Evolutionary conservation across 2,329 filamentous ascomycete genomes (phyloP), one percentile per base, ranked within the genome.

Genomic region (Aspergillus costaricaensis): DNA sequence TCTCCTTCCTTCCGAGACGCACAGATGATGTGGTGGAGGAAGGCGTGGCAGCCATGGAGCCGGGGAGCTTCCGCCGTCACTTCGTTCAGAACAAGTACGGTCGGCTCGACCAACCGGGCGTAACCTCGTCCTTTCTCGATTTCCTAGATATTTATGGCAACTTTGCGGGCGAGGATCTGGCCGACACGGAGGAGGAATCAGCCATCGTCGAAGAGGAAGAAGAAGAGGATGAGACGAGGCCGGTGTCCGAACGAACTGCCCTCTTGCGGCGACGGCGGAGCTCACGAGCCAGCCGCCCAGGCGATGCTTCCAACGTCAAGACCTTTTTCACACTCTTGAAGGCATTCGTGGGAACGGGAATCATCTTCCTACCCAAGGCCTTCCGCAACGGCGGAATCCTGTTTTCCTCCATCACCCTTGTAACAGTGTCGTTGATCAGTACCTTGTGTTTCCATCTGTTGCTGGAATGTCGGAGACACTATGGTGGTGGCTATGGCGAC

Each of bases 291-390:
- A 68, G 67, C 53, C 79, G 74, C 62, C 79, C 83, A 38, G 88
- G 87, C 19, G 87, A 90, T 68, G 88, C 90, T 2, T 83, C 84
- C 55, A 88, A 85, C n/a, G 77, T 83, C 41, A 90, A 91, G 77
- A 88, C 90, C 0, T 92, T 92, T 76, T 91, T 92, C 73, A 92
- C 89, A 0, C 80, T 92, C 9, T 79, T 92, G 55, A 92, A 92
- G 74, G 89, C 90, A 1, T 92, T 92, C 68, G 85, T 92, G 56
- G 90, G 90, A 51, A 92, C 90, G 0, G 90, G 90, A 62, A 92
- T 92, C 73, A 91, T 92, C 86, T 92, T 92, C 70, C 74, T 92
- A 48, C 90, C 90, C 50, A 92, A 91, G 71, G 90, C 90, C 0
- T 92, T 92, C 76, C 86, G 86, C 69, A 92, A 92, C 65, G 90